Base-by-base conservation (phyloP, 768 basidiomycete genomes). In the Collybiopsis confluens region DNA sequence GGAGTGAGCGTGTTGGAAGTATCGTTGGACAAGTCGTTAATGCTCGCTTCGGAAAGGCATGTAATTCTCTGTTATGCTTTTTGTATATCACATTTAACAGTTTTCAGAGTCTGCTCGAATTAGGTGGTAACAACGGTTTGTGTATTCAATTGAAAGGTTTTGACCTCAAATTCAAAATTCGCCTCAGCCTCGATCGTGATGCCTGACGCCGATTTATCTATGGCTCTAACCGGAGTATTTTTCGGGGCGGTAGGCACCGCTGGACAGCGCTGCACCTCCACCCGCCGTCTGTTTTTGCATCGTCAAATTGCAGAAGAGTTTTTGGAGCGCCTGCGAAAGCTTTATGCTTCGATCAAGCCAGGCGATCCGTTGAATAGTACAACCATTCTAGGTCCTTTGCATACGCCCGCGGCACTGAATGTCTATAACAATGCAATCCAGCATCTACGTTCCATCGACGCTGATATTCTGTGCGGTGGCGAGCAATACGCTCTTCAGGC, bases 121-220 rank as follows among this genome's bases (percentile, higher is more conserved):
- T 98, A 40, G 95, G 95, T 23, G 96, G 96, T 33, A 98, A 98
- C 72, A 98, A 98, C 64, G 92, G 92, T 92, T 68, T 51, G n/a
- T n/a, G 75, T 40, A 53, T 54, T 56, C 52, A 43, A 48, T 59
- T 56, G 44, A 61, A 35, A 57, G 38, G 48, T 48, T n/a, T 43
- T 56, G 5, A 23, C 20, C 33, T 53, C 42, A 50, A 56, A 46
- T 58, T 53, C 46, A 27, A 26, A 46, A 36, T 11, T 36, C 41
- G 61, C 58, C 52, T 57, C 67, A 94, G 94, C 95, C 58, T 85
- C 92, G 37, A 85, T 97, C 61, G 79, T 98, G 59, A 89, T 97
- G 82, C 82, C 90, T 46, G 96, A 97, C 71, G 95, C 96, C 18
- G 93, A 97, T 70, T 80, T 97, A 21, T 78, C 80, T 28, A 83